Conservation (phyloP, 2,329 filamentous ascomycete genomes). For the Aspergillus piperis region DNA sequence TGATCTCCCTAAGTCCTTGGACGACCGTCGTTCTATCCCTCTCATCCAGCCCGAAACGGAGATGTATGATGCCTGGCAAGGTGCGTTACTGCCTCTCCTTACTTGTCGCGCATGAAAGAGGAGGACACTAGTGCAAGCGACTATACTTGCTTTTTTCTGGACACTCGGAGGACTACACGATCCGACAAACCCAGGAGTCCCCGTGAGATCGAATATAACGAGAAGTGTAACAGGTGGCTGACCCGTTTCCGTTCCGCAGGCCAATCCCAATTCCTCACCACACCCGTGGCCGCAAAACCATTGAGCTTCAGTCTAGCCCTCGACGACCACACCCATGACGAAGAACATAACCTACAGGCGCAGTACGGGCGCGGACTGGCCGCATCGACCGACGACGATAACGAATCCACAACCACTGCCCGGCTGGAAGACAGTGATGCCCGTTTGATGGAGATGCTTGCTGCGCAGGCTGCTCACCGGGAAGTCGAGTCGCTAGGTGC, state of each 20-base stretch:
- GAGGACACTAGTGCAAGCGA: neutral
- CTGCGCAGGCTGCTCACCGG: constrained; percentile 84
- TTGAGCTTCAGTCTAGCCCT: constrained; percentile 83
- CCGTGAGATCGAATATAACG: neutral
- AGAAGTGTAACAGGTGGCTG: constrained; percentile 3
- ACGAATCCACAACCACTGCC: constrained; percentile 48
- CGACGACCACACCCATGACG: constrained; percentile 74
- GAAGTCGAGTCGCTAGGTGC: constrained; percentile 68
- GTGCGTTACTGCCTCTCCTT: constrained; percentile 51
- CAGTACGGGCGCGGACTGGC: constrained; percentile 34
- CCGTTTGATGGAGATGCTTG: constrained; percentile 92
- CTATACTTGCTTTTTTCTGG: neutral
- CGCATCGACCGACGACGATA: constrained; percentile 24
- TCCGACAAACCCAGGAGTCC: neutral
- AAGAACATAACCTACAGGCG: constrained; percentile 47
- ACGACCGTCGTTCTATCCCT: constrained; percentile 75
- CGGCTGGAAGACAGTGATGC: constrained; percentile 76
- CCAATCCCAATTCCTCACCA: constrained; percentile 92
- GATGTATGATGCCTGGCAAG: constrained; percentile 99
- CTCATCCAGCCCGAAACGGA: constrained; percentile 80
- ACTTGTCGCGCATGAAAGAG: constrained; percentile 2
- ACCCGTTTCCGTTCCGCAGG: constrained; percentile 54
- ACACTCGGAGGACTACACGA: neutral
- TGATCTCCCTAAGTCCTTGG: constrained; percentile 86
- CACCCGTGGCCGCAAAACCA: constrained; percentile 79